phyloP scores from a whole-genome alignment of 352 stramenopile species.

The Pythium periplocum region DNA sequence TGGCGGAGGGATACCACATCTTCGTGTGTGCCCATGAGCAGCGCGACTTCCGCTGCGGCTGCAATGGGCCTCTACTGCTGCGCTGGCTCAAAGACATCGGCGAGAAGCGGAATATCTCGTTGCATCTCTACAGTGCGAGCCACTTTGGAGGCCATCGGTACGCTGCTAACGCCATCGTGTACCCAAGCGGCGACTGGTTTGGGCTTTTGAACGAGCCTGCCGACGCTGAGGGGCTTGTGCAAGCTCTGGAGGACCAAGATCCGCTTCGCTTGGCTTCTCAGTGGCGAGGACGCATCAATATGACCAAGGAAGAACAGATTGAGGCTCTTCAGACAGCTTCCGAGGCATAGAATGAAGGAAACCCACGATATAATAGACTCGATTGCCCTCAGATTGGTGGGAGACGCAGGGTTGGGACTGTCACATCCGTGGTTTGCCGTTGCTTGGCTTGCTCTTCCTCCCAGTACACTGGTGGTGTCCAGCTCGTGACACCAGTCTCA shows the following conservation, averaged over 20 bases:
- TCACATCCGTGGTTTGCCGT: not conserved
- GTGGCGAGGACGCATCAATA: slow-evolving; percentile 58
- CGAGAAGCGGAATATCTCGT: slow-evolving; percentile 15
- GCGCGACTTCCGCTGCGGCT: slow-evolving; percentile 64
- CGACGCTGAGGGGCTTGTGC: slow-evolving; percentile 37
- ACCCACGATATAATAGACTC: no score
- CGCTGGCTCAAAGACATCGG: slow-evolving; percentile 48
- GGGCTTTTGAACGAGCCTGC: slow-evolving; percentile 53
- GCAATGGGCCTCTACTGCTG: slow-evolving; percentile 62
- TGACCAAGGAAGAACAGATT: slow-evolving; percentile 50
- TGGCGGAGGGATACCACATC: slow-evolving; percentile 48
- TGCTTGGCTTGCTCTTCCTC: slow-evolving; percentile 33
- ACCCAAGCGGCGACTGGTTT: slow-evolving; percentile 76
- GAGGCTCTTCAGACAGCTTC: slow-evolving; percentile 16
- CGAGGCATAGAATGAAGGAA: no score
- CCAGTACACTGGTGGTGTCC: slow-evolving; percentile 48
- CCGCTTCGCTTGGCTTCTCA: slow-evolving; percentile 40
- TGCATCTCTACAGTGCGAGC: slow-evolving; percentile 60
- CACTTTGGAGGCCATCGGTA: slow-evolving; percentile 76
- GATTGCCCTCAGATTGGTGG: slow-evolving; percentile 12
- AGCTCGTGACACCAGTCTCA: slow-evolving; percentile 39
- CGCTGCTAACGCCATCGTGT: slow-evolving; percentile 64
- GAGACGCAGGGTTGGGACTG: slow-evolving; percentile 19
- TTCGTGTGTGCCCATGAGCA: slow-evolving; percentile 63
- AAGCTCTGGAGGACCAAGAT: slow-evolving; percentile 32